Evolutionary conservation across 257 asterid genomes (phyloP), one percentile per base, ranked within the genome.

Genomic region (Schizonepeta tenuifolia): DNA sequence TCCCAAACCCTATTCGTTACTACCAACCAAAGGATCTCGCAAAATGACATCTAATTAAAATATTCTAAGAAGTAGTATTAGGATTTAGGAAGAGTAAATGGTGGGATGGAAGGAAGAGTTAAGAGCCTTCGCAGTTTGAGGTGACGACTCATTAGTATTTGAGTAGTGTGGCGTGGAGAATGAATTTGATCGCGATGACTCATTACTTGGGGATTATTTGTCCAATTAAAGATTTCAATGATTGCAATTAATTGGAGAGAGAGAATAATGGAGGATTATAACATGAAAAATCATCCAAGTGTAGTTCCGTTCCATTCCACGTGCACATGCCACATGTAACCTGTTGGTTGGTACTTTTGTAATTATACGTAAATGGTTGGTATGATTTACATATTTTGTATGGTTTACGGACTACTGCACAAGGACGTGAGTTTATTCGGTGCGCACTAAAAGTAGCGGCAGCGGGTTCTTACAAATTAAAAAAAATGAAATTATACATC

Each of bases 201-300:
- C 65, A 56, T 55, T 55, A 55, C 3, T 26, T 17, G 5, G 26
- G 14, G 20, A 67, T 59, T 7, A 47, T 67, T 35, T 67, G 17
- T 60, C 10, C 75, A 47, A 47, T 24, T 24, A 24, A 67, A 33
- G 50, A 18, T 38, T 38, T 17, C 49, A 70, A 72, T 77, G 71
- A 77, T 77, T 67, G 78, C 55, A 35, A 35, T 31, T 41, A 43
- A 9, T 6, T 64, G 68, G 61, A 47, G 47, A 5, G 12, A 43
- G 51, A 44, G 62, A 33, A 20, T 43, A n/a, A n/a, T n/a, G n/a
- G n/a, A n/a, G 46, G 22, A 40, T 51, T 9, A 70, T 44, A 18
- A n/a, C 22, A 49, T 6, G 24, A 49, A 43, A 46, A 4, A 0
- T 31, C 36, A 18, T 54, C 62, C 72, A 28, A 66, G 43, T 51